Conservation (phyloP, 495 filamentous ascomycete genomes). For the Talaromyces nanjingensis region DNA sequence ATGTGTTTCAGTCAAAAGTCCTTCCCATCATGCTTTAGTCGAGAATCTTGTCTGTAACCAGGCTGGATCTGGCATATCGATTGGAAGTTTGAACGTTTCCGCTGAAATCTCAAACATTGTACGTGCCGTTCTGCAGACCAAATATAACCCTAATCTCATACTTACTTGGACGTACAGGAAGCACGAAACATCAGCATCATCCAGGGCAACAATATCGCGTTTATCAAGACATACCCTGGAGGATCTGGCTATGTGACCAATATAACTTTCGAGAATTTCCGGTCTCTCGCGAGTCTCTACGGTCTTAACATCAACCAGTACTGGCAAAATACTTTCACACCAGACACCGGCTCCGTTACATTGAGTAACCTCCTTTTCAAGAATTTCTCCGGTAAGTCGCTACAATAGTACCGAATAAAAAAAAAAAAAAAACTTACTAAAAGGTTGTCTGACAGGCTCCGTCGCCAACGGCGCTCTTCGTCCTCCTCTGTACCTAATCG, state of each 20-base stretch:
- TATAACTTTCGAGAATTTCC: slow-evolving; percentile 45
- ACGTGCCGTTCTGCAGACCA: slow-evolving; percentile 10
- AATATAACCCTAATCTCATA: background rate
- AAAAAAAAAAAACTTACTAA: no score
- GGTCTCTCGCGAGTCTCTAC: slow-evolving; percentile 35
- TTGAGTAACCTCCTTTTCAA: slow-evolving; percentile 36
- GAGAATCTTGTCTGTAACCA: slow-evolving; percentile 46
- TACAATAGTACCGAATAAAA: background rate
- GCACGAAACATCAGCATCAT: slow-evolving; percentile 35
- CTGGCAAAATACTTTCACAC: slow-evolving; percentile 31
- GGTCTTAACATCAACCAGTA: slow-evolving; percentile 46
- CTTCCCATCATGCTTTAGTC: slow-evolving; percentile 36
- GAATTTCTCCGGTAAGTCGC: slow-evolving; percentile 24
- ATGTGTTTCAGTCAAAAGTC: slow-evolving; percentile 38
- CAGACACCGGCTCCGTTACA: slow-evolving; percentile 35
- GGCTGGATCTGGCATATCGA: slow-evolving; percentile 36
- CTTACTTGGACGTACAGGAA: slow-evolving; percentile 19
- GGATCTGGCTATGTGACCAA: slow-evolving; percentile 46
- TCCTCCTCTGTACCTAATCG: slow-evolving; percentile 38
- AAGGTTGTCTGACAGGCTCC: slow-evolving; percentile 23
- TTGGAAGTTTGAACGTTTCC: slow-evolving; percentile 34
- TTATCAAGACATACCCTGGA: slow-evolving; percentile 51
- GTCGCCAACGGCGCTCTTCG: slow-evolving; percentile 36
- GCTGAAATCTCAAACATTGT: slow-evolving; percentile 24
- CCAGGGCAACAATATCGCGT: slow-evolving; percentile 46